A percentile compares a stretch with the other conserved stretches of the same genome.
Evolutionary conservation across 768 basidiomycete species (phyloP).

Genomic region (Suillus plorans): DNA sequence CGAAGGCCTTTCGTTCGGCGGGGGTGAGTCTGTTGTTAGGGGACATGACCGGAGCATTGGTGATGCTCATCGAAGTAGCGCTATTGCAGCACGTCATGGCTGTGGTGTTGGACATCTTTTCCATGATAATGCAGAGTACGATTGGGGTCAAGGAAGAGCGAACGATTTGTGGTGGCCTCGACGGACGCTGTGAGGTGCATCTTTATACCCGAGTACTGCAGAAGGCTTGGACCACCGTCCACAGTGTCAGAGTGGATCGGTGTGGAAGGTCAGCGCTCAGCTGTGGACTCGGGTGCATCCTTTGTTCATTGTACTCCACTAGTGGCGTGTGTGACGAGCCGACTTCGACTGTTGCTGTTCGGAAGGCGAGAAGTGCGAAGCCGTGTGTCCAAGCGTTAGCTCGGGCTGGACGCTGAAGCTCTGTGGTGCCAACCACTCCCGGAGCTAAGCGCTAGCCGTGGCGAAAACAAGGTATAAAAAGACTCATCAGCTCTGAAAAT

Average conservation of each 20-base stretch:
- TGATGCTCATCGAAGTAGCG: neutral
- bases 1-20: constrained; percentile 9
- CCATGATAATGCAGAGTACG: neutral
- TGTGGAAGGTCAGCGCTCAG: neutral
- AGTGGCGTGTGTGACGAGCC: too few species aligned
- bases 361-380: too few species aligned
- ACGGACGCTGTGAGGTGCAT: neutral
- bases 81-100: neutral
- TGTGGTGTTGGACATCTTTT: neutral
- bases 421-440: too few species aligned
- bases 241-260: neutral
- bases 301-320: neutral
- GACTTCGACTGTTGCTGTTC: too few species aligned
- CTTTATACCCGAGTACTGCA: neutral
- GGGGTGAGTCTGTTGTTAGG: constrained; percentile 10
- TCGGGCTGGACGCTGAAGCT: too few species aligned
- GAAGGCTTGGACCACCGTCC: neutral
- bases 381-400: too few species aligned
- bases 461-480: too few species aligned
- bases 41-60: neutral
- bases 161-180: neutral
- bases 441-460: too few species aligned
- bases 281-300: neutral
- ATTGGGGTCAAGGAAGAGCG: neutral
- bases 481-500: too few species aligned